Evolutionary conservation across 176 grass and related monocot genomes (phyloP), one percentile per base, ranked within the genome.

Genomic region (Juncus effusus): DNA sequence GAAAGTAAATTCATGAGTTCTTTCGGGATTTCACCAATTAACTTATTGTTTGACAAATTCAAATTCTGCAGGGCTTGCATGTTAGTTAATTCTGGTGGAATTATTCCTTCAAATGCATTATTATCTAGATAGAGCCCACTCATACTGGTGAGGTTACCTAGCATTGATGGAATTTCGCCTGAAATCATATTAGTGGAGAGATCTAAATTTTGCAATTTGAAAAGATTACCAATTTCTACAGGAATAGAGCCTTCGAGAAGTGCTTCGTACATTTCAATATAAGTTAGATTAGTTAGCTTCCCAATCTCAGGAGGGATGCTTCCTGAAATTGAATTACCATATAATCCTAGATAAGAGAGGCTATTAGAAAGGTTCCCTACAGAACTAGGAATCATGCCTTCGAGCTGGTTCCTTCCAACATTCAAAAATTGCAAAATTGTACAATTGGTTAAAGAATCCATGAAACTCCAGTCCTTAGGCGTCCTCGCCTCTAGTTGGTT

Each of bases 351-450:
- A 7, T 0, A 0, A 10, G 6, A 7, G 15, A 75, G 62, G 14
- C 53, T 58, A 36, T 10, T 74, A 36, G 78, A 81, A 11, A 81
- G 70, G 40, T 81, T 80, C 14, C n/a, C 40, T 41, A 80, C 41
- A 7, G 78, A 66, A 16, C 4, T 66, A 2, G 78, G 78, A 38
- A 80, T 35, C 0, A 35, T 19, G 16, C 78, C 78, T 51, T 60
- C 10, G 13, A 80, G 70, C 35, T 45, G 14, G 42, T 80, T 80
- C n/a, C 36, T 15, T 41, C 4, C 36, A 14, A 80, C 2, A 36
- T 52, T n/a, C 15, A 80, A 35, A 2, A 2, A 1, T 16, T 42
- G 51, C 11, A 74, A 60, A 59, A 16, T 42, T 35, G 53, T 74
- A 53, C 70, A 63, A 13, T 81, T 81, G 14, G 54, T 13, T 19